Conservation (phyloP, 2,329 filamentous ascomycete genomes). For the Leptographium galeiforme region DNA sequence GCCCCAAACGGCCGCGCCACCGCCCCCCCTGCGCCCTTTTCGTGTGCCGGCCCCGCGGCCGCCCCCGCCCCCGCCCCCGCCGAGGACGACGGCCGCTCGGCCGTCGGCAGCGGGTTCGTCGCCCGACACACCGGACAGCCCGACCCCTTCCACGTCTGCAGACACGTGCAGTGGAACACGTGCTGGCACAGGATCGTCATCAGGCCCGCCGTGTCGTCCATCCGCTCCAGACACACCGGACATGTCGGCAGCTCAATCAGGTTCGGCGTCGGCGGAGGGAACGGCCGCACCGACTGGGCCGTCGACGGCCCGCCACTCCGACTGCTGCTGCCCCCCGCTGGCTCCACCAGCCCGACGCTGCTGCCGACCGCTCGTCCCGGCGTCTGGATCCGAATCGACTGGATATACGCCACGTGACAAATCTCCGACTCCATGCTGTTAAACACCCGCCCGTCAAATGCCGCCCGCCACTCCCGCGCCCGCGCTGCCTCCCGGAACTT, state of each 20-base stretch:
- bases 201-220: conserved; percentile 93
- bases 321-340: background rate
- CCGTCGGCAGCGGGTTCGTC: conserved; percentile 38
- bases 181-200: conserved; percentile 96
- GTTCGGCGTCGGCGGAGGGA: conserved; percentile 60
- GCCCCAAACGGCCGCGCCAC: conserved; percentile 44
- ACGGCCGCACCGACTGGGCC: conserved; percentile 32
- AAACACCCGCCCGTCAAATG: conserved; percentile 88
- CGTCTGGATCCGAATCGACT: conserved; percentile 73
- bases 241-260: conserved; percentile 89
- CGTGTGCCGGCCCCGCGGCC: conserved; percentile 3
- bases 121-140: conserved; percentile 93
- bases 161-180: conserved; percentile 90
- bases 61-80: background rate
- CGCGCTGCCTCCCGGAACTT: conserved; percentile 70
- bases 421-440: conserved; percentile 90
- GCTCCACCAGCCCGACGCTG: background rate
- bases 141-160: conserved; percentile 90
- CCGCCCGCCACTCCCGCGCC: conserved; percentile 66
- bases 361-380: conserved; percentile 22
- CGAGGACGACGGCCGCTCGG: background rate
- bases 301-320: no score
- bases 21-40: conserved; percentile 37
- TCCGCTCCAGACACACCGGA: conserved; percentile 88
- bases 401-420: conserved; percentile 90